Evolutionary conservation across 345 rosid genomes (phyloP), one percentile per base, ranked within the genome.

Genomic region (Microcos paniculata): DNA sequence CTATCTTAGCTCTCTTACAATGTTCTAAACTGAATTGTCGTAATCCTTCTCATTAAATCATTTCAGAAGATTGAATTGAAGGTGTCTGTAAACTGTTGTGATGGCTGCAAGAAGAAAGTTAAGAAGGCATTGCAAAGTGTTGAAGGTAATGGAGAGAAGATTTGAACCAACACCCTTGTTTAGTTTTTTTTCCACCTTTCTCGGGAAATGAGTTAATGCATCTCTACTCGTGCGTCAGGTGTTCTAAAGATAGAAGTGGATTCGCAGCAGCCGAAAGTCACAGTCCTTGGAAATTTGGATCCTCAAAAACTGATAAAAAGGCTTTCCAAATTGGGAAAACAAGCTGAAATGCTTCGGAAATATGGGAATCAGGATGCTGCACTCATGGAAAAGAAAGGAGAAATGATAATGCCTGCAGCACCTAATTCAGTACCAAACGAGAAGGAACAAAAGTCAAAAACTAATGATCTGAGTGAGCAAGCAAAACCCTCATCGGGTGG

Each of bases 81-180:
- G 79, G 92, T 87, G 12, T 74, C 82, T 42, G 84, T 87, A 19
- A 81, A 80, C 80, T 89, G 92, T 84, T 89, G 92, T 26, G 92
- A 87, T 57, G 92, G 90, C 24, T 89, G 92, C 86, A 89, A 87
- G 84, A 87, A 77, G 83, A 89, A 85, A 73, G 92, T 89, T 21
- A 89, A 78, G 80, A 89, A 87, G 85, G 76, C 70, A 3, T 71
- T 89, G 52, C 89, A 67, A 64, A 64, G 81, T 1, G 71, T 87
- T 28, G 89, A 89, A 84, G 92, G 92, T 88, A 82, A 73, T 11
- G 14, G 71, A 70, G 71, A 70, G 21, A 18, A 8, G 10, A 59
- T 28, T 1, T 1, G 40, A 35, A 35, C 38, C 38, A 7, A 35
- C 40, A 35, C 4, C 40, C 40, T 35, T 35, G 4, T 2, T 35